Percentiles rank a stretch among this genome's conserved stretches.
Conservation (phyloP, 2,329 filamentous ascomycete species). For the Celoporthe dispersa region DNA sequence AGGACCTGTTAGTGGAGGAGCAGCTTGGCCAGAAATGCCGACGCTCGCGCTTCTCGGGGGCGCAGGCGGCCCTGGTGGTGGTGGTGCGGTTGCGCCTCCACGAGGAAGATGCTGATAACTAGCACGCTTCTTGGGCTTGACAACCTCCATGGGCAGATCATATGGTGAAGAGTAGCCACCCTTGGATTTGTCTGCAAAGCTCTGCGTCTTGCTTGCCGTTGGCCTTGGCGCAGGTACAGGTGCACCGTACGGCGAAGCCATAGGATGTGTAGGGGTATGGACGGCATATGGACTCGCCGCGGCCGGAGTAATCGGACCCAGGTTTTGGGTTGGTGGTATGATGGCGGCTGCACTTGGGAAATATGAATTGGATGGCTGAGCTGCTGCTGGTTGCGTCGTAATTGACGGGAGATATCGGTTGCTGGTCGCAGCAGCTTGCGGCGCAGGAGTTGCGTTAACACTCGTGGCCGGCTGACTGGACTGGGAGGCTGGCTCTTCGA, state of each 20-base stretch:
- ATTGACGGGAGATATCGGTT: conserved; percentile 41
- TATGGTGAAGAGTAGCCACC: conserved; percentile 94
- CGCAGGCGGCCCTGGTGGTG: conserved; percentile 52
- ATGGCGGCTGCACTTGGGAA: conserved; percentile 30
- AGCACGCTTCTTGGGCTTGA: conserved; percentile 69
- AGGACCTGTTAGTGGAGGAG: conserved; percentile 29
- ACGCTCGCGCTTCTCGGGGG: conserved; percentile 68
- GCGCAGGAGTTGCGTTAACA: conserved; percentile 32
- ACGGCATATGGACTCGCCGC: conserved; percentile 27
- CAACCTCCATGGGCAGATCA: conserved; percentile 88
- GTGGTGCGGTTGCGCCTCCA: conserved; percentile 43
- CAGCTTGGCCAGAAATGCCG: conserved; percentile 35
- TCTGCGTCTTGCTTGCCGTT: conserved; percentile 68
- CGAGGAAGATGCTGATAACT: conserved; percentile 61
- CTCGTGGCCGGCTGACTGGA: conserved; percentile 35
- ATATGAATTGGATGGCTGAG: conserved; percentile 35
- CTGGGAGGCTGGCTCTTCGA: conserved; percentile 42
- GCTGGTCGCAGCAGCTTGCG: conserved; percentile 36
- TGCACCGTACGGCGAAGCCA: conserved; percentile 43
- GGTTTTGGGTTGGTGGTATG: conserved; percentile 30
- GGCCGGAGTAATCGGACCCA: conserved; percentile 21
- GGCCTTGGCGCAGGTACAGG: conserved; percentile 43
- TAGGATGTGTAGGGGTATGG: conserved; percentile 35
- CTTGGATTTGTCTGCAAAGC: conserved; percentile 89
- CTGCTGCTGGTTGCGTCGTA: conserved; percentile 34